Evolutionary conservation across 1,284 basidiomycete species (phyloP), one percentile per base, ranked within the genome.

Genomic region (Marasmius oreades): DNA sequence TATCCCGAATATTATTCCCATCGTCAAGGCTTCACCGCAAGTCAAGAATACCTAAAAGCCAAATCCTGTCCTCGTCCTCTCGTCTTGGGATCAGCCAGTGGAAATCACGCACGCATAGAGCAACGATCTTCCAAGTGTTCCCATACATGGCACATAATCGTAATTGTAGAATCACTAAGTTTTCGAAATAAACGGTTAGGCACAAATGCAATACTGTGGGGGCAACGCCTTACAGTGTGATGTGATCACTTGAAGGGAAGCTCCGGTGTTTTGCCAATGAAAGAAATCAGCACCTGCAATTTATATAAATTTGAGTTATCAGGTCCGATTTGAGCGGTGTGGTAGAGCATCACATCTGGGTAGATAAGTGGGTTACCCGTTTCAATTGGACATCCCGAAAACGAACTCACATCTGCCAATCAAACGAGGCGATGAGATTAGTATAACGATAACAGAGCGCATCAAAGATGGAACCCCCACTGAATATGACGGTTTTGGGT

Each of bases 221-320:
- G 45, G 23, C 1, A 2, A 12, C 23, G 11, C 20, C 52, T 26
- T 2, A 55, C 57, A 23, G 34, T 59, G 57, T 7, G 57, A 55
- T 7, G 57, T 59, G 7, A 53, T 26, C 44, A 51, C 51, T 34
- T 59, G 57, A 8, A 59, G 34, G 36, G 55, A 55, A n/a, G 57
- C 57, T 8, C 57, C 57, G 4, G 50, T 46, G 34, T 59, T 59
- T 53, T 59, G 42, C 57, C 57, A 59, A 36, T 55, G 57, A 43
- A 59, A 59, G 36, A 52, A 55, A 16, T 26, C 2, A 8, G 20
- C 3, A n/a, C 45, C 45, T 47, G 22, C 14, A n/a, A n/a, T n/a
- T n/a, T n/a, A n/a, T n/a, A n/a, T n/a, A n/a, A n/a, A n/a, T n/a
- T n/a, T n/a, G n/a, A n/a, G 23, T 22, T 6, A 16, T 26, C 2